A percentile compares a stretch with the other conserved stretches of the same genome.
Evolutionary conservation across 208 protist genomes (phyloP).

Genomic region (Trichomonas vaginalis): DNA sequence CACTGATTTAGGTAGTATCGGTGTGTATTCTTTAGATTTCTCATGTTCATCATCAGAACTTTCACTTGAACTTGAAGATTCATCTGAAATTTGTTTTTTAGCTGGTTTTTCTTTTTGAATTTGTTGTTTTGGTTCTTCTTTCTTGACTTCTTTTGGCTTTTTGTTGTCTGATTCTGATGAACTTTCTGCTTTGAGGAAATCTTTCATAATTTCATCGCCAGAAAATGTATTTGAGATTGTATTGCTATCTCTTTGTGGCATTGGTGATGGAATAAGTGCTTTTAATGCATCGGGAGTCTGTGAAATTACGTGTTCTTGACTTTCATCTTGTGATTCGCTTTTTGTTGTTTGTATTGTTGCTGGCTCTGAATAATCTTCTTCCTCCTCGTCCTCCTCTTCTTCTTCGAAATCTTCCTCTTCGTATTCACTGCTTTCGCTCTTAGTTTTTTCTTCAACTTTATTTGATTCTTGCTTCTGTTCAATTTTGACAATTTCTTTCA

Average conservation of each 20-base stretch:
- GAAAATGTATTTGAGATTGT: neutral
- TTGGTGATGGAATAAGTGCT: neutral
- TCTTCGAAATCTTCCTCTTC: too few species aligned
- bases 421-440: neutral
- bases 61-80: too few species aligned
- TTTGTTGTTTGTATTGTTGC: neutral
- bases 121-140: too few species aligned
- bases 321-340: neutral
- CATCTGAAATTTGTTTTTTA: too few species aligned
- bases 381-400: neutral
- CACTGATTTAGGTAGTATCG: neutral
- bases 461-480: too few species aligned
- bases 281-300: neutral
- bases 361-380: neutral
- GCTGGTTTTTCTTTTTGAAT: too few species aligned
- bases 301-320: neutral
- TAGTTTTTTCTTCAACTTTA: too few species aligned
- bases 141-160: too few species aligned
- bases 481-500: too few species aligned
- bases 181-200: neutral
- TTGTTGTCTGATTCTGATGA: neutral
- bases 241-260: neutral
- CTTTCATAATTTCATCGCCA: neutral
- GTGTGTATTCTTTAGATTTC: neutral
- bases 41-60: neutral